These are phyloP conservation scores for Colletotrichum gloeosporioides DNA, from an alignment of 2,329 filamentous ascomycete genomes.

Conservation along the genomic window DNA sequence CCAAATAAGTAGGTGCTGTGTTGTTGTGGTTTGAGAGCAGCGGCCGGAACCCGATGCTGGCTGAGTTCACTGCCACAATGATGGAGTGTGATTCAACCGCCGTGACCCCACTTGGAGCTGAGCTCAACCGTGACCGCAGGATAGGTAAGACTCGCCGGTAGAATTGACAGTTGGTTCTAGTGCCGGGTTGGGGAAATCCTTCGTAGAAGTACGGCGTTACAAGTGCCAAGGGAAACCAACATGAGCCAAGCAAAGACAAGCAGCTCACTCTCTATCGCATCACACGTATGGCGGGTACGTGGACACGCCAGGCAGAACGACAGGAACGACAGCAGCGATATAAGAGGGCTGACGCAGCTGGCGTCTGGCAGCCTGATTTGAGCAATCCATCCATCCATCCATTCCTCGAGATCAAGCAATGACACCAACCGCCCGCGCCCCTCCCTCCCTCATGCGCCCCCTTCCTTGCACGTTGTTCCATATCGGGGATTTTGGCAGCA, in stretches of 20 bases:
- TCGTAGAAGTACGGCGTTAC: neutral
- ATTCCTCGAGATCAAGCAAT: neutral
- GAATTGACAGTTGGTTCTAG: neutral
- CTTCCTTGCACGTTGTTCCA: neutral
- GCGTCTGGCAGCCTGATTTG: neutral
- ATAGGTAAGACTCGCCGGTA: neutral
- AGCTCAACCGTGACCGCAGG: neutral
- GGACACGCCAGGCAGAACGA: neutral
- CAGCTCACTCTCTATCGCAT: neutral
- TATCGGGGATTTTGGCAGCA: neutral
- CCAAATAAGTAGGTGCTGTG: neutral
- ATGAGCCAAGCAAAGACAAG: neutral
- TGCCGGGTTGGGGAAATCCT: neutral
- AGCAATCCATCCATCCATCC: neutral
- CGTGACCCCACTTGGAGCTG: constrained; percentile 1
- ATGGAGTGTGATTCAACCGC: neutral
- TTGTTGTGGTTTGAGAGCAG: neutral
- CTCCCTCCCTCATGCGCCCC: neutral
- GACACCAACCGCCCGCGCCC: neutral
- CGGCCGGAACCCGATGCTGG: neutral
- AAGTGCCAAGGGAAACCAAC: neutral
- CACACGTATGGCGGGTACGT: neutral
- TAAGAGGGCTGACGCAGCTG: constrained; percentile 3
- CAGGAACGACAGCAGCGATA: neutral
- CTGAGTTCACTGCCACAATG: constrained; percentile 7